Base-by-base conservation (phyloP, 106 monocot genomes). In the Agapanthus africanus region DNA sequence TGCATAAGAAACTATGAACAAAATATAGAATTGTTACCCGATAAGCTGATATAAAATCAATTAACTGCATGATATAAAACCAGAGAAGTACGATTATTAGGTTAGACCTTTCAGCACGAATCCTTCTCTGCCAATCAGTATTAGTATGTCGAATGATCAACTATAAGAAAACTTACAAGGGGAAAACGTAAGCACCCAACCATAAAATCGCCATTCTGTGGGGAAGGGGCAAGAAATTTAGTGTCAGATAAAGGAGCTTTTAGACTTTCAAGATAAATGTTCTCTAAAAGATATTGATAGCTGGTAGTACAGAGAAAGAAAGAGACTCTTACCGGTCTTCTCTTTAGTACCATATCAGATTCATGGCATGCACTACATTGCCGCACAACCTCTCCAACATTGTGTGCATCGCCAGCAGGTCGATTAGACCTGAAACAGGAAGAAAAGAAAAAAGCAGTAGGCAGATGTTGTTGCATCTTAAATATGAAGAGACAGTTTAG, bases 181-280 rank as follows among this genome's bases (percentile, higher is more conserved):
- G 97, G 97, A 68, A 59, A 97, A 47, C 79, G 34, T 65, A 73
- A 70, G 71, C 97, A 97, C 18, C 97, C 92, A 73, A 90, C 97
- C 91, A 97, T 92, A 71, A 80, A 97, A 51, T 78, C 82, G 59
- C 97, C 97, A 80, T 87, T 92, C 95, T 95, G 85, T 2, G 14
- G 62, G 34, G 67, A 74, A 15, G 59, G 7, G 33, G 19, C 18
- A 56, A 41, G 28, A 30, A 42, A 36, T 61, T 61, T 61, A 61
- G 27, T 16, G 14, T 72, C 27, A 66, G 21, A 66, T 19, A 76
- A 40, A 65, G 31, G 37, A 27, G 23, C 9, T n/a, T n/a, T n/a
- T n/a, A n/a, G n/a, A n/a, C n/a, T n/a, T n/a, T n/a, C n/a, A n/a
- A 50, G 14, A 37, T 35, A 47, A 14, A 46, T 7, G 3, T 9